Evolutionary conservation across 768 basidiomycete genomes (phyloP).

Genomic region (Termitomyces sp.): DNA sequence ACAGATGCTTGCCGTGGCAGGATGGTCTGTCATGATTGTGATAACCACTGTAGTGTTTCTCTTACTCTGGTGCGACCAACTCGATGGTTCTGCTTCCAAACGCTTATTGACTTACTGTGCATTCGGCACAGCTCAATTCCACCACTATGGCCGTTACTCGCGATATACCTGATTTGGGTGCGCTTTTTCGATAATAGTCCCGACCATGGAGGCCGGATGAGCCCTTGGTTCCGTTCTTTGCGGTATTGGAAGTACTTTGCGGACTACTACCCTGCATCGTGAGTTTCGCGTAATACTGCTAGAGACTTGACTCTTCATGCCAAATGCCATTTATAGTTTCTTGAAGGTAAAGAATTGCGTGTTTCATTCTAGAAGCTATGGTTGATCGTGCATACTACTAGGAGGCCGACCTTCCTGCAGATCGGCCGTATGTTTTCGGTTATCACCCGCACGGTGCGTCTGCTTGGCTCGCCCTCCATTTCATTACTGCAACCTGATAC

Average conservation of each 20-base stretch:
- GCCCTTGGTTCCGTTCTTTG: slow-evolving; percentile 65
- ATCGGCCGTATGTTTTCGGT: slow-evolving; percentile 93
- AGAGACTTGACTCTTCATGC: slow-evolving; percentile 17
- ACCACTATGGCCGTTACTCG: slow-evolving; percentile 79
- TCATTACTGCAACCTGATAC: slow-evolving; percentile 7
- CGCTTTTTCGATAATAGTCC: slow-evolving; percentile 71
- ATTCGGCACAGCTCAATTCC: slow-evolving; percentile 67
- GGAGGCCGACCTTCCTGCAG: slow-evolving; percentile 89
- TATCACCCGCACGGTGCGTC: slow-evolving; percentile 92
- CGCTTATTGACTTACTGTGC: not conserved
- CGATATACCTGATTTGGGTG: slow-evolving; percentile 76
- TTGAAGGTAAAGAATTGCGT: slow-evolving; percentile 35
- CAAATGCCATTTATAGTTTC: slow-evolving; percentile 26
- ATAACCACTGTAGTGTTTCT: slow-evolving; percentile 64
- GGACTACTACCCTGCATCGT: slow-evolving; percentile 88
- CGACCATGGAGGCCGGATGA: slow-evolving; percentile 64
- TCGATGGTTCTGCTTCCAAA: not conserved
- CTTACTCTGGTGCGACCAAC: slow-evolving; percentile 64
- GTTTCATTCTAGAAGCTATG: slow-evolving; percentile 3
- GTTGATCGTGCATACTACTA: slow-evolving; percentile 23
- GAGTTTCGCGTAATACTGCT: slow-evolving; percentile 29
- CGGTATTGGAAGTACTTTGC: slow-evolving; percentile 88
- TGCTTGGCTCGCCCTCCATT: not conserved
- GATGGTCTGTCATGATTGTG: slow-evolving; percentile 82
- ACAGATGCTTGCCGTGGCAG: slow-evolving; percentile 85